Base-by-base conservation (phyloP, 169 alveolate species). In the Theileria luwenshuni region DNA sequence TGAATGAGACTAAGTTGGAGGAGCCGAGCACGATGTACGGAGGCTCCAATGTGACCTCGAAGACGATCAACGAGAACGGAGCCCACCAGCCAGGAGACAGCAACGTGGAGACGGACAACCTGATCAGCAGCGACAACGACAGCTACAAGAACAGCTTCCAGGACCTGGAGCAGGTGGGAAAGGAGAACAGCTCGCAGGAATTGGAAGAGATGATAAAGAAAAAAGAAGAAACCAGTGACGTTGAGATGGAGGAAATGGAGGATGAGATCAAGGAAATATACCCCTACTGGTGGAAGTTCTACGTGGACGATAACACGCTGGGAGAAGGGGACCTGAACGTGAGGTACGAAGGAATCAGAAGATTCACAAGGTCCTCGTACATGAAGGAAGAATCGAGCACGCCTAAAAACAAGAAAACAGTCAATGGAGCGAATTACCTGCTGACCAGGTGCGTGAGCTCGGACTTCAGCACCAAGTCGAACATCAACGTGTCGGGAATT, bases 271-370 rank as follows among this genome's bases (percentile, higher is more conserved):
- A 43, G 47, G 87, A 79, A 48, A 74, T 79, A 28, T 41, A 67
- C 67, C 87, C 87, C 59, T 79, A 68, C 42, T 79, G 87, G 87
- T 79, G 87, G 87, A 79, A 60, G 25, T 79, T 48, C 48, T 79
- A 79, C 72, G 51, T 62, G 35, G 65, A 59, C 54, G 52, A 74
- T 28, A 79, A 79, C 42, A 79, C 87, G 17, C 71, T 72, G 15
- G 87, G 87, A 17, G 87, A 79, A 33, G 83, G 87, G 0, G 87
- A 79, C 3, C 7, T 38, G 21, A 23, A 33, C 15, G 83, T 58
- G 0, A 32, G 63, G 23, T 64, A 63, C 30, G 42, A 72, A 49
- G 65, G 56, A 35, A 41, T 69, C 13, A 79, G 73, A 47, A 43
- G 87, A 56, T 48, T 79, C 13, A 79, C 87, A 10, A 21, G 87